Base-by-base conservation (phyloP, 1,139 yeast species). In the Zygosaccharomyces sapae region DNA sequence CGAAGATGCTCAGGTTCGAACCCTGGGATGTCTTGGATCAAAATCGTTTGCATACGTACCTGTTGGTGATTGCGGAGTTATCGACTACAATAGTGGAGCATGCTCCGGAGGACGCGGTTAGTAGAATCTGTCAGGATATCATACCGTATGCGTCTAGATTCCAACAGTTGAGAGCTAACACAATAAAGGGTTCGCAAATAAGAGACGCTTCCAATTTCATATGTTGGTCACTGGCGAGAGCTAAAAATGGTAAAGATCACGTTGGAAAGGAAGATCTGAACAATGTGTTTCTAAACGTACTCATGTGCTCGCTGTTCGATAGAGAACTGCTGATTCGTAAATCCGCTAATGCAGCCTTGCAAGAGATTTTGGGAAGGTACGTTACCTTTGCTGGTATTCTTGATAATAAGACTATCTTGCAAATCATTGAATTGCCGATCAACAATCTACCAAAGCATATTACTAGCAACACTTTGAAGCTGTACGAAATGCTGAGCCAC, bases 151-250 rank as follows among this genome's bases (percentile, higher is more conserved):
- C 86, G 0, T 63, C 81, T 5, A 76, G 72, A 41, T 75, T 83
- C 50, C 81, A 78, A 48, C 83, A 81, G 48, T 65, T 68, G 36
- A 62, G 75, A 44, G 62, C 79, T 10, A 75, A 79, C 0, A 68
- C 72, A 12, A 70, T 80, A 0, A 61, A 76, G 8, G 95, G 95
- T 0, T 68, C 77, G 2, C 88, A 83, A 55, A 75, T 90, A 1
- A 73, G 95, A 45, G 97, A 90, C 62, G 81, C 97, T 0, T 81
- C 94, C 0, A 86, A 95, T 62, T 90, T 85, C 61, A 79, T 86
- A 1, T 69, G 76, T 41, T 83, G 89, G 89, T 74, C 86, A 0
- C 47, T 80, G 12, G 71, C 77, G 33, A 71, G 80, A 51, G 58
- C 76, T 8, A 38, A 45, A 8, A 72, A 68, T 43, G 61, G 69